A percentile compares a stretch with the other conserved stretches of the same genome.
Evolutionary conservation across 2,329 filamentous ascomycete species (phyloP).

Genomic region (Penicillium sp.): DNA sequence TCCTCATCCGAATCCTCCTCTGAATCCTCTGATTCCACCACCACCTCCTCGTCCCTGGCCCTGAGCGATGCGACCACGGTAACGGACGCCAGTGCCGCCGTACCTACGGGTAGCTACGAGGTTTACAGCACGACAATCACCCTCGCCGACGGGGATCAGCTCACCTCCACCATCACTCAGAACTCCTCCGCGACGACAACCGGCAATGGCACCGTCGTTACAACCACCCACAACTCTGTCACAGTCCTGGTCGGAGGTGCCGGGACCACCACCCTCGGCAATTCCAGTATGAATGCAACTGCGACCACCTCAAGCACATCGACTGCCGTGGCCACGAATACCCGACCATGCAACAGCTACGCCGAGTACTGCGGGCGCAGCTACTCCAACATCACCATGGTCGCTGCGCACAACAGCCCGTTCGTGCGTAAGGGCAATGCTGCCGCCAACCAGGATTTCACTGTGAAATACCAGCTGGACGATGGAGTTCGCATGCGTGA

Average conservation of each 20-base stretch:
- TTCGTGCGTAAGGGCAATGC: constrained; percentile 70
- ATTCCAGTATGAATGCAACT: constrained; percentile 42
- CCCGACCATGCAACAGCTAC: constrained; percentile 76
- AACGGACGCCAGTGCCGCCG: constrained; percentile 20
- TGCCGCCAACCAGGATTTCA: constrained; percentile 71
- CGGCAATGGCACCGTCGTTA: constrained; percentile 29
- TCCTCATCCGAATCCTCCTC: constrained; percentile 15
- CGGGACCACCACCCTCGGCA: constrained; percentile 49
- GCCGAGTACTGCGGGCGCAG: constrained; percentile 73
- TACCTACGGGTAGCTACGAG: constrained; percentile 42
- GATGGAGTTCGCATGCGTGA: constrained; percentile 65
- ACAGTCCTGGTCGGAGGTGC: constrained; percentile 42
- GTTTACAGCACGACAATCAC: constrained; percentile 40
- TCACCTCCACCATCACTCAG: constrained; percentile 36
- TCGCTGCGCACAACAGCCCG: constrained; percentile 79
- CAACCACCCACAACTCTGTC: constrained; percentile 37
- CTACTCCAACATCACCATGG: constrained; percentile 79
- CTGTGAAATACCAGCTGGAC: constrained; percentile 70
- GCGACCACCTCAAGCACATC: constrained; percentile 50
- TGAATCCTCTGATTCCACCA: background rate
- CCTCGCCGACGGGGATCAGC: constrained; percentile 19
- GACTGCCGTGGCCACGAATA: constrained; percentile 58
- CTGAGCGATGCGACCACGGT: constrained; percentile 20
- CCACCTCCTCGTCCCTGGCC: constrained; percentile 3
- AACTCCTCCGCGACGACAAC: constrained; percentile 23